Base-by-base conservation (phyloP, 2,329 filamentous ascomycete species). In the Ilyonectria destructans region DNA sequence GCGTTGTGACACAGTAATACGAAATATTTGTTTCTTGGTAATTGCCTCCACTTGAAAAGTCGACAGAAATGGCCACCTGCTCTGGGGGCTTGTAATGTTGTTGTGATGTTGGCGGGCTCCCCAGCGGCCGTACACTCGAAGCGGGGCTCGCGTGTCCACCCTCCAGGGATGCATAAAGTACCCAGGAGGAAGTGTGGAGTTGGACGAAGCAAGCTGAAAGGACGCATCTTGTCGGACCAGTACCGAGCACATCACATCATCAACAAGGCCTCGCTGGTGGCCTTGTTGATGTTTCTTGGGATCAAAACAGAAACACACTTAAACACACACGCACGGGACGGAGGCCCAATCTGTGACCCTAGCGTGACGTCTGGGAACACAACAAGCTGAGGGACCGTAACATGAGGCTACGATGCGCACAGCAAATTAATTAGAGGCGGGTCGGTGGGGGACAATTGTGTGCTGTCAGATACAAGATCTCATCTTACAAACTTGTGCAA, bases 151-250 rank as follows among this genome's bases (percentile, higher is more conserved):
- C 49, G 65, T 73, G 45, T 62, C 51, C 52, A 63, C 58, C 31
- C 48, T 21, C 58, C 60, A 58, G 63, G 31, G 64, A 56, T 67
- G 58, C 55, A 57, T 62, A 64, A 58, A 65, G 62, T 61, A 63
- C 69, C 43, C 74, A 75, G 58, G 58, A 69, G 65, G 74, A 71
- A 76, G 68, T 70, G 73, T 75, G 70, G 67, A 71, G 71, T 69
- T 62, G 64, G 59, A 58, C 60, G 51, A 69, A 73, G 66, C 71
- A 69, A 76, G 72, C 69, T 76, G 74, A 76, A 74, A 70, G 55
- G 58, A 9, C 45, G 35, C 58, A 58, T 48, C 46, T 67, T 31
- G 31, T 52, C 19, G 61, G 55, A 31, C 29, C 56, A 60, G 51
- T 65, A 65, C 51, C 61, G 61, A 68, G 65, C 29, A 43, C 54